Evolutionary conservation across 2,329 filamentous ascomycete species (phyloP), one percentile per base, ranked within the genome.

Genomic region (Fusarium virguliforme): DNA sequence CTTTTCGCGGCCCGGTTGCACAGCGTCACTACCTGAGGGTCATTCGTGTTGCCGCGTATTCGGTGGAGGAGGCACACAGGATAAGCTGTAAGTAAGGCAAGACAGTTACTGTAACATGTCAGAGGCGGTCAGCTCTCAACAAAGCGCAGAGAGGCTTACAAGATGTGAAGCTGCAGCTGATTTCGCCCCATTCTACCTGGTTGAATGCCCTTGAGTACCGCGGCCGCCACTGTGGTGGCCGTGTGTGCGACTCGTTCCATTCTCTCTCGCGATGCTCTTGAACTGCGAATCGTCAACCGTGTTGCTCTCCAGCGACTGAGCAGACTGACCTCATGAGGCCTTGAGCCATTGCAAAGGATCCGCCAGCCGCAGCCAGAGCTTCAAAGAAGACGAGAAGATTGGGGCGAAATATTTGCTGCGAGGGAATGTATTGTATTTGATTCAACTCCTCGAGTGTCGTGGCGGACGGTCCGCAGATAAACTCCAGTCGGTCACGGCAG

Each of bases 41-140:
- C 75, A 57, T 70, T 74, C 1, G 64, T 71, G 28, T 76, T 78
- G 18, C 68, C 67, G 18, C 62, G 54, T 7, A 77, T 61, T 32
- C 76, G 71, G 8, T 78, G 72, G 1, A 73, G 28, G 5, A 78
- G 35, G 8, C 73, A 73, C 1, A 79, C 76, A 1, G 76, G 76
- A 55, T 62, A 78, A 8, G 75, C 77, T 1, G 65, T 64, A 1
- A 74, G n/a, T 4, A 79, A 68, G 10, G 71, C 65, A 28, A 79
- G 63, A 30, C 74, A 78, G 65, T 78, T 73, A 41, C 77, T 79
- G 8, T 4, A 28, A 8, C 4, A 13, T 4, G 60, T 75, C 15
- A 75, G 66, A 9, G 10, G 6, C n/a, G 7, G 7, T 30, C 5
- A 37, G 28, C 8, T 3, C 6, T 9, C 8, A 22, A 34, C 12